Evolutionary conservation across 345 rosid species (phyloP), one percentile per base, ranked within the genome.

Genomic region (Brassica nigra): DNA sequence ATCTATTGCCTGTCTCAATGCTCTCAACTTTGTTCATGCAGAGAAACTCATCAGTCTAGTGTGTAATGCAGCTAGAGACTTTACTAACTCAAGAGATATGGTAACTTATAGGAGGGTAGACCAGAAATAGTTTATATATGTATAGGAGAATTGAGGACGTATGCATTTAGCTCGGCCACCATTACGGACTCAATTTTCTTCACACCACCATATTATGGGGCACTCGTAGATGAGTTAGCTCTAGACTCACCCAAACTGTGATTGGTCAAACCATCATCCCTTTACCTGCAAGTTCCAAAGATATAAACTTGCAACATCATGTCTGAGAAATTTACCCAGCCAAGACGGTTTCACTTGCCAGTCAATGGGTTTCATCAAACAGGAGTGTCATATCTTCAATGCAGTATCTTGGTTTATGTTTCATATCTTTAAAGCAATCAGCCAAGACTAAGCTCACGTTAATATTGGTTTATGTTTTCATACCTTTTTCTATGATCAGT

Each of bases 301-400:
- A 44, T 11, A 12, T 11, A 44, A 42, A 42, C 4, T 42, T 42
- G 49, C 49, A 42, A 42, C 49, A 42, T 42, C 49, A 42, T 42
- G 49, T 42, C 49, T 42, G 49, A 42, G 14, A 3, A 42, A 42
- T n/a, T 10, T 42, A 42, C 14, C 49, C 49, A 42, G n/a, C 49
- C 4, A 10, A 10, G 14, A 42, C 10, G 49, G 49, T 42, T 11
- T 42, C 49, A 42, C 49, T 42, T 39, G 47, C 47, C 9, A 39
- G 47, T n/a, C n/a, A n/a, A n/a, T n/a, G n/a, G n/a, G n/a, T n/a
- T n/a, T n/a, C n/a, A 70, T 86, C 86, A 66, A 90, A 91, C 78
- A 81, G 62, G 66, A 90, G 92, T 84, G 87, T 95, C 65, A 16
- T 92, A 47, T 73, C 52, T 61, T 95, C 64, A 83, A 90, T 73